These are phyloP conservation scores for Flaveria floridana DNA, from an alignment of 140 eudicot species.

Conservation along the genomic window DNA sequence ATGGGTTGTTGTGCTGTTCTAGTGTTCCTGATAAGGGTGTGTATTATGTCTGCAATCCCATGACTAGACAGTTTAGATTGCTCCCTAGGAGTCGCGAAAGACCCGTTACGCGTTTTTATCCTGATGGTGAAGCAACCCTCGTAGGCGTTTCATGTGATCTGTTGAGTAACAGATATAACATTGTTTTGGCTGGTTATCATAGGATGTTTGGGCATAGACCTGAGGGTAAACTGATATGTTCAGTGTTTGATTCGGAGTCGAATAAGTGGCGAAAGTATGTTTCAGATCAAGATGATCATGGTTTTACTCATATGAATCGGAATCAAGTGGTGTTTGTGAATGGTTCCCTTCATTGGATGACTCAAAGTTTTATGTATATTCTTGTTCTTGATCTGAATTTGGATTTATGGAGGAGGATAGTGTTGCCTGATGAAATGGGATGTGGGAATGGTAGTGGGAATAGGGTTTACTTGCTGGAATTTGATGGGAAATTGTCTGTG, in stretches of 20 bases:
- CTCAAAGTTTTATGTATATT: slow-evolving; percentile 50
- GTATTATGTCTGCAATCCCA: slow-evolving; percentile 86
- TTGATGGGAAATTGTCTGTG: slow-evolving; percentile 67
- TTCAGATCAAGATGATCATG: slow-evolving; percentile 63
- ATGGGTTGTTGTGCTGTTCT: slow-evolving; percentile 83
- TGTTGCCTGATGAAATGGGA: slow-evolving; percentile 57
- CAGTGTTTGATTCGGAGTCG: slow-evolving; percentile 62
- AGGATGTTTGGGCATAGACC: slow-evolving; percentile 83
- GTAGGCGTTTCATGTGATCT: slow-evolving; percentile 75
- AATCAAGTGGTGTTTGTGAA: slow-evolving; percentile 75
- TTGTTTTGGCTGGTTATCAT: slow-evolving; percentile 89
- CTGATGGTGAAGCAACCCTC: slow-evolving; percentile 86
- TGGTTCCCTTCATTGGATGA: slow-evolving; percentile 82
- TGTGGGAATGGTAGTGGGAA: slow-evolving; percentile 49
- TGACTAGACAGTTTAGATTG: slow-evolving; percentile 63
- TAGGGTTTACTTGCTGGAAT: slow-evolving; percentile 76
- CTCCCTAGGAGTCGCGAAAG: slow-evolving; percentile 78
- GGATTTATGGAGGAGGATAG: slow-evolving; percentile 71
- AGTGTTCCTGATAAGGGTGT: slow-evolving; percentile 85
- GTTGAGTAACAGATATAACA: slow-evolving; percentile 43
- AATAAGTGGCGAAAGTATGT: slow-evolving; percentile 83
- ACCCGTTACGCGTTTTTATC: slow-evolving; percentile 67
- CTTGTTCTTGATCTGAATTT: slow-evolving; percentile 71
- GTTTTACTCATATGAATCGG: slow-evolving; percentile 76
- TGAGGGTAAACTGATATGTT: slow-evolving; percentile 57